These are phyloP conservation scores for Harrya chromipes DNA, from an alignment of 768 basidiomycete species.

Conservation along the genomic window DNA sequence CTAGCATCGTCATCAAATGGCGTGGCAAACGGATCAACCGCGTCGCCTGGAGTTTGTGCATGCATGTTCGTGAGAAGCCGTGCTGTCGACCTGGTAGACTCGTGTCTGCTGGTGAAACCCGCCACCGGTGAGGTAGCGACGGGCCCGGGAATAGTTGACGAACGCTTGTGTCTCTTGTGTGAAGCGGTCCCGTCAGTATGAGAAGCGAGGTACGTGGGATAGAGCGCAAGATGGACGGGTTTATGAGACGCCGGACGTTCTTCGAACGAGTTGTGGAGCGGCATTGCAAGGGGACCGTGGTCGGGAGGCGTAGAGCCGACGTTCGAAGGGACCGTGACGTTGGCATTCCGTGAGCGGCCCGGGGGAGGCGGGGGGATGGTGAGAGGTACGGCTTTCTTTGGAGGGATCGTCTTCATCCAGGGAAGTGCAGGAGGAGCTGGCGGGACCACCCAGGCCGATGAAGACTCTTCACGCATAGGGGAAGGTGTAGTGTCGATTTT, in stretches of 20 bases:
- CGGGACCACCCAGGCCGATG: slow-evolving; percentile 30
- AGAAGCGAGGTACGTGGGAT: slow-evolving; percentile 16
- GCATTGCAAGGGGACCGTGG: slow-evolving; percentile 33
- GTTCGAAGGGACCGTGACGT: slow-evolving; percentile 38
- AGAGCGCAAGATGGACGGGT: slow-evolving; percentile 13
- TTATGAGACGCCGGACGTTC: slow-evolving; percentile 15
- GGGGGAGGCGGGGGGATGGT: slow-evolving; percentile 32
- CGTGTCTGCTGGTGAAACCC: slow-evolving; percentile 17
- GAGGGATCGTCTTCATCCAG: slow-evolving; percentile 23
- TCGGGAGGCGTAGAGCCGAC: slow-evolving; percentile 27
- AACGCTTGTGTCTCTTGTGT: slow-evolving; percentile 19
- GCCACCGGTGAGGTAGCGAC: slow-evolving; percentile 9
- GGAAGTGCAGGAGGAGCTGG: slow-evolving; percentile 27
- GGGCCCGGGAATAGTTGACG: slow-evolving; percentile 17
- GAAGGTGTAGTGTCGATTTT: slow-evolving; percentile 29
- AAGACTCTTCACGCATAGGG: slow-evolving; percentile 23
- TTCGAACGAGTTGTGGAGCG: slow-evolving; percentile 43
- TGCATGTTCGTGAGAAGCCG: slow-evolving; percentile 43
- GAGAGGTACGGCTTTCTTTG: slow-evolving; percentile 35
- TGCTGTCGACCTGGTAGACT: slow-evolving; percentile 38
- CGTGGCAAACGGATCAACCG: slow-evolving; percentile 61
- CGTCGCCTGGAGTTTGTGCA: slow-evolving; percentile 35
- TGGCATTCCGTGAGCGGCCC: slow-evolving; percentile 29
- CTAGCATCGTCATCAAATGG: slow-evolving; percentile 75
- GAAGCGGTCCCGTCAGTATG: slow-evolving; percentile 7